Evolutionary conservation across 2,329 filamentous ascomycete species (phyloP), one percentile per base, ranked within the genome.

Genomic region (Parascedosporium putredinis): DNA sequence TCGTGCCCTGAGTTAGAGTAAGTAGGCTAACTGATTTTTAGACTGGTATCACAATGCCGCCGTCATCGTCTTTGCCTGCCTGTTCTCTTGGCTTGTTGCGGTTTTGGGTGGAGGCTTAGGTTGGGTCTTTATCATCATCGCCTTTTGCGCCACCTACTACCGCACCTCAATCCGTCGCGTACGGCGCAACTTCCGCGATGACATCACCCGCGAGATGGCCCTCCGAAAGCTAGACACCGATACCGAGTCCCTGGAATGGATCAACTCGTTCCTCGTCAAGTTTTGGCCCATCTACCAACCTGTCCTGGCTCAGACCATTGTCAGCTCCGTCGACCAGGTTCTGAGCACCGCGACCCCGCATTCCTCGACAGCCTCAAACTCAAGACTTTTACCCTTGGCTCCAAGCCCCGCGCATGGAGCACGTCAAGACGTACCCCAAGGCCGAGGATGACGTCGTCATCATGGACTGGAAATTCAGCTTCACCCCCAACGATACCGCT

Each of bases 381-480:
- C 70, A 94, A 90, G 68, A 91, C 84, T 0, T 98, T 98, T 65
- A 88, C 90, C 0, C 78, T 98, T 12, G 93, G 93, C 50, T 90
- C 87, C 7, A 98, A 98, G 69, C 91, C 93, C 94, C 94, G 5
- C 83, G 93, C 25, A 79, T 98, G 73, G 93, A 98, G 68, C 90
- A 97, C 61, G 93, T 98, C 66, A 97, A 95, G 74, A 95, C 93
- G 0, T 96, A 98, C 59, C 91, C 91, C 51, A 95, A 93, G 66
- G 88, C 87, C 1, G 88, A 96, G 58, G 90, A 96, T 55, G 93
- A 98, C 62, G 83, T 90, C 52, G 88, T 98, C 38, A 79, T 97
- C 60, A 98, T 98, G 93, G 93, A 98, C 64, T 98, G 93, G 93
- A 95, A 95, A 61, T 98, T 98, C 68, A 97, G 91, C 74, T 98